Conservation (phyloP, 352 stramenopile genomes). For the Stephanocyclus meneghinianus region DNA sequence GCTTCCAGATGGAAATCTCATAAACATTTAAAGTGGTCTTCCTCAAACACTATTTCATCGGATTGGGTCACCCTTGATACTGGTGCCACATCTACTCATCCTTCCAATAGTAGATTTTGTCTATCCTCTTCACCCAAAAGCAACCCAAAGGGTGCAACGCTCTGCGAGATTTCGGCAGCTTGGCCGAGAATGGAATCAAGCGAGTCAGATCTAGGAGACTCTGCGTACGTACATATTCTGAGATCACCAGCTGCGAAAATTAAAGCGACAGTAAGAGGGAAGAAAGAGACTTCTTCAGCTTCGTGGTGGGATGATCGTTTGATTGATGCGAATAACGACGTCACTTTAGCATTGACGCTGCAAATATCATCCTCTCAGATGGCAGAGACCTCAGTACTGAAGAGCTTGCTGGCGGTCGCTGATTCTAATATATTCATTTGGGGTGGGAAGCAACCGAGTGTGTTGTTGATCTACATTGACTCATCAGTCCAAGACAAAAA, state of each 20-base stretch:
- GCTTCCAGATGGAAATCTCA: conserved; percentile 23
- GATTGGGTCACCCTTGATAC: conserved; percentile 36
- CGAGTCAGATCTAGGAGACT: conserved; percentile 11
- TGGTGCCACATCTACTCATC: conserved; percentile 31
- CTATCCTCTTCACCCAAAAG: conserved; percentile 28
- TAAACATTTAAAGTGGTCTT: conserved; percentile 12
- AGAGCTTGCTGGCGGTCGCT: conserved; percentile 55
- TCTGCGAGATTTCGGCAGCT: conserved; percentile 35
- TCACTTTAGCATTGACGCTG: conserved; percentile 75
- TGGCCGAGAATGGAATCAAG: conserved; percentile 23
- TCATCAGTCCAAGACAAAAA: conserved; percentile 12
- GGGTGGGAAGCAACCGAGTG: conserved; percentile 61
- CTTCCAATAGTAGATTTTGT: conserved; percentile 46
- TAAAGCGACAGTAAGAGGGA: conserved; percentile 29
- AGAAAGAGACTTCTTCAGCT: conserved; percentile 6
- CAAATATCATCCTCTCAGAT: conserved; percentile 67
- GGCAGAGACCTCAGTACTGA: conserved; percentile 37
- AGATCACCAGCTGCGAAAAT: conserved; percentile 31
- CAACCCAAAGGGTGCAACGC: conserved; percentile 32
- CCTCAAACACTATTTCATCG: conserved; percentile 10
- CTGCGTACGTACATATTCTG: conserved; percentile 28
- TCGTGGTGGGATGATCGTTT: conserved; percentile 67
- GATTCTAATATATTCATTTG: conserved; percentile 70
- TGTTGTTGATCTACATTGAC: conserved; percentile 72
- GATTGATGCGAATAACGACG: conserved; percentile 58